These are phyloP conservation scores for Grosmannia clavigera DNA, from an alignment of 2,329 filamentous ascomycete species.

Conservation along the genomic window DNA sequence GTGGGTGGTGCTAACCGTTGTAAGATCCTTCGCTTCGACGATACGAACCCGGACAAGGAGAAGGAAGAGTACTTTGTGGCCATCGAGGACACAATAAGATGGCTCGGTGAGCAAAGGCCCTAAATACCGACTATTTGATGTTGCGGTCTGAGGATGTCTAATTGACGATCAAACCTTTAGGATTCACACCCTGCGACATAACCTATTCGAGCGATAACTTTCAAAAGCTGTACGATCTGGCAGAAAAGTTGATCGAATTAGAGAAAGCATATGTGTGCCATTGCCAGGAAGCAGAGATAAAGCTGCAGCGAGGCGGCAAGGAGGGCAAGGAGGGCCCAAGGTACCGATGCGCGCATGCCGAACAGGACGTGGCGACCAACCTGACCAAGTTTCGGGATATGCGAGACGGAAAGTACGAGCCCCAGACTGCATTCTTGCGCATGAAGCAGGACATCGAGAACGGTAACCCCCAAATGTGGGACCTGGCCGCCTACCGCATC, in stretches of 20 bases:
- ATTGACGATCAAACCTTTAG: slow-evolving; percentile 10
- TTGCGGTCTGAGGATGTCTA: background rate
- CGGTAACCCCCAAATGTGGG: slow-evolving; percentile 68
- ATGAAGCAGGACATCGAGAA: slow-evolving; percentile 86
- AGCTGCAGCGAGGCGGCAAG: slow-evolving; percentile 73
- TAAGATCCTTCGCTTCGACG: slow-evolving; percentile 39
- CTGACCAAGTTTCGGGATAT: slow-evolving; percentile 77
- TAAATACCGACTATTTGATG: background rate
- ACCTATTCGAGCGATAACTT: slow-evolving; percentile 91
- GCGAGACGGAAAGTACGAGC: slow-evolving; percentile 82
- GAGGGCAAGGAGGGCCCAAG: slow-evolving; percentile 53
- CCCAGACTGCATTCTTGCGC: slow-evolving; percentile 69
- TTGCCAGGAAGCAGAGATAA: slow-evolving; percentile 71
- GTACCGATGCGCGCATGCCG: slow-evolving; percentile 70
- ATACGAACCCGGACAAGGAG: slow-evolving; percentile 90
- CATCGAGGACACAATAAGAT: slow-evolving; percentile 78
- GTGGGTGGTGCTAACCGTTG: slow-evolving; percentile 2
- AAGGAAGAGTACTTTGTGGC: slow-evolving; percentile 79
- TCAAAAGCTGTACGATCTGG: slow-evolving; percentile 73
- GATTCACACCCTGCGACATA: slow-evolving; percentile 63
- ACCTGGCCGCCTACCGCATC: slow-evolving; percentile 81
- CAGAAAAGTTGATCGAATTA: slow-evolving; percentile 66
- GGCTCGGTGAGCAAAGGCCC: slow-evolving; percentile 42
- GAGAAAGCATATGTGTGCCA: slow-evolving; percentile 76
- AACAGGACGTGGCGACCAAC: slow-evolving; percentile 59